Percentiles rank a stretch among this genome's conserved stretches.
Evolutionary conservation across 352 stramenopile species (phyloP).

Genomic region (Phytophthora uliginosa): DNA sequence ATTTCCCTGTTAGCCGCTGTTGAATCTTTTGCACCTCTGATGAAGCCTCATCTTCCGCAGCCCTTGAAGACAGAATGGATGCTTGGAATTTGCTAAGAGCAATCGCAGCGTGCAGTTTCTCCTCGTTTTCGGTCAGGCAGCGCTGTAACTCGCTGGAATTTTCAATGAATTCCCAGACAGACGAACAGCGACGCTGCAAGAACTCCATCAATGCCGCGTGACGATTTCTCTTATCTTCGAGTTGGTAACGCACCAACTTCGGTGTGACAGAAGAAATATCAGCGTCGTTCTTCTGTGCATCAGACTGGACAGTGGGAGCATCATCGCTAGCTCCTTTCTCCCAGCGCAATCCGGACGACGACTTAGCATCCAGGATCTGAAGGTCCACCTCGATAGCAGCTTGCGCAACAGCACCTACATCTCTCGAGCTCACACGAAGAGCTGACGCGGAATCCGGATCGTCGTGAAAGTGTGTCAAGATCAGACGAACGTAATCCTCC

Average conservation of each 20-base stretch:
- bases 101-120: constrained; percentile 82
- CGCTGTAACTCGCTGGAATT: constrained; percentile 60
- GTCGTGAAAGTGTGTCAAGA: constrained; percentile 73
- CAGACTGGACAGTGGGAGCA: constrained; percentile 1
- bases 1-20: constrained; percentile 58
- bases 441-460: constrained; percentile 50
- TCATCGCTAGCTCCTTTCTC: constrained; percentile 50
- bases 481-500: constrained; percentile 65
- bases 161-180: constrained; percentile 72
- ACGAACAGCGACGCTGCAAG: constrained; percentile 64
- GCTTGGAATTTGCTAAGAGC: constrained; percentile 83
- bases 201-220: constrained; percentile 76
- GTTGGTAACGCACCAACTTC: constrained; percentile 88
- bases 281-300: constrained; percentile 17
- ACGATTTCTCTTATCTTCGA: constrained; percentile 81
- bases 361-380: constrained; percentile 85
- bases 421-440: constrained; percentile 52
- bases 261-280: constrained; percentile 66
- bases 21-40: constrained; percentile 45
- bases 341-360: constrained; percentile 87
- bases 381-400: constrained; percentile 68
- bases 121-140: constrained; percentile 73
- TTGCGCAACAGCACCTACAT: constrained; percentile 63
- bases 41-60: constrained; percentile 29
- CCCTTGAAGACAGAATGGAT: constrained; percentile 50